These are phyloP conservation scores for Lactifluus piperatus DNA, from an alignment of 768 basidiomycete species.

Conservation along the genomic window DNA sequence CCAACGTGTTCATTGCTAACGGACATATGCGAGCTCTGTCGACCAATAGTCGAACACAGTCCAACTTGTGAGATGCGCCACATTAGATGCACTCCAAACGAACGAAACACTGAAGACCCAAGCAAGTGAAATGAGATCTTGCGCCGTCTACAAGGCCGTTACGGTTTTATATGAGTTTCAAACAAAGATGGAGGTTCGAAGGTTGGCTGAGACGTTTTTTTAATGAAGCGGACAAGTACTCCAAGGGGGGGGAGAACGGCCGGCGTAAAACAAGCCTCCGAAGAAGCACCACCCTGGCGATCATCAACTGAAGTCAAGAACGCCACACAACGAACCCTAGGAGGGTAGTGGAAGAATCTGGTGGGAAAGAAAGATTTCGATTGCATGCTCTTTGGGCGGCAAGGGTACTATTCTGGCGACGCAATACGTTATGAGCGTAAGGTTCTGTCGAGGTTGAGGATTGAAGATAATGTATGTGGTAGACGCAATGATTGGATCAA, in stretches of 20 bases:
- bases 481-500: conserved; percentile 11
- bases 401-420: neutral
- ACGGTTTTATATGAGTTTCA: neutral
- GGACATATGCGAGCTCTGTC: neutral
- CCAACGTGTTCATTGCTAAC: neutral
- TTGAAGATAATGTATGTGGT: neutral
- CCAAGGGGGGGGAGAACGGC: neutral
- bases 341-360: neutral
- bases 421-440: neutral
- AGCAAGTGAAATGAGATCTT: neutral
- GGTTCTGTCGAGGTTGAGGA: neutral
- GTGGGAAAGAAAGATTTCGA: neutral
- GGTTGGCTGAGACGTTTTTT: neutral
- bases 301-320: neutral
- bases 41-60: neutral
- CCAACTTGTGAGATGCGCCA: neutral
- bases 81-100: neutral
- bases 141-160: neutral
- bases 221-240: neutral
- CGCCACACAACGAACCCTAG: neutral
- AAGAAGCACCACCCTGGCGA: neutral
- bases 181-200: neutral
- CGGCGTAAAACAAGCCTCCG: neutral
- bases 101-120: neutral
- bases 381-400: conserved; percentile 1